Evolutionary conservation across 371 early-diverging fungal genomes (phyloP), one percentile per base, ranked within the genome.

Genomic region (Amoeboaphelidium protococcarum): DNA sequence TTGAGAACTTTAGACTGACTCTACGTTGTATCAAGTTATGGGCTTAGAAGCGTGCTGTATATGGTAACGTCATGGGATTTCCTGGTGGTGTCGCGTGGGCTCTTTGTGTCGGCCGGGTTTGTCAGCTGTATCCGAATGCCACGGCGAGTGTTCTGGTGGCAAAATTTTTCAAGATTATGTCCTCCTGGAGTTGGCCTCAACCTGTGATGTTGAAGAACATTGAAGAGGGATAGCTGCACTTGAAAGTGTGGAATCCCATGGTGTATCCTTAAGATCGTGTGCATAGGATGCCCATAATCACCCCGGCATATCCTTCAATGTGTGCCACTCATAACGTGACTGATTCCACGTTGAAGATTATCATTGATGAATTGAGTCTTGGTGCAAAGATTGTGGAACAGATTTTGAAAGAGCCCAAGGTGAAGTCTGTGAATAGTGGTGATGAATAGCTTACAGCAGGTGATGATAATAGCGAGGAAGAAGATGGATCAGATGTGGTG

Each of bases 61-160:
- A 95, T 59, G 85, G 92, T 6, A 95, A 98, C 62, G 76, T 89
- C 10, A 78, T 91, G 76, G 99, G 99, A 13, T 99, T 96, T 60
- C 72, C 92, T 61, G 99, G 98, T 50, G 99, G 99, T 60, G 97
- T 99, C 13, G 94, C 97, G 1, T 99, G 97, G 94, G 97, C 99
- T 12, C 84, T 99, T 75, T 65, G 84, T 19, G 90, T 95, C 13
- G 99, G 96, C 13, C 66, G 96, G 40, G 77, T 96, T 20, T 96
- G 97, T 63, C 98, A 98, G 62, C 58, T 97, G 25, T 97, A 88
- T 62, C 99, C 98, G 0, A 90, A 91, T 56, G 83, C 85, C 0
- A 75, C 80, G 42, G 78, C 91, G 0, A 82, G 78, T 27, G 64
- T 73, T 0, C 75, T 95, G 37, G 80, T 99, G 1, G 58, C 72